Evolutionary conservation across 148 eudicot species (phyloP).

Genomic region (Camellia granthamiana): DNA sequence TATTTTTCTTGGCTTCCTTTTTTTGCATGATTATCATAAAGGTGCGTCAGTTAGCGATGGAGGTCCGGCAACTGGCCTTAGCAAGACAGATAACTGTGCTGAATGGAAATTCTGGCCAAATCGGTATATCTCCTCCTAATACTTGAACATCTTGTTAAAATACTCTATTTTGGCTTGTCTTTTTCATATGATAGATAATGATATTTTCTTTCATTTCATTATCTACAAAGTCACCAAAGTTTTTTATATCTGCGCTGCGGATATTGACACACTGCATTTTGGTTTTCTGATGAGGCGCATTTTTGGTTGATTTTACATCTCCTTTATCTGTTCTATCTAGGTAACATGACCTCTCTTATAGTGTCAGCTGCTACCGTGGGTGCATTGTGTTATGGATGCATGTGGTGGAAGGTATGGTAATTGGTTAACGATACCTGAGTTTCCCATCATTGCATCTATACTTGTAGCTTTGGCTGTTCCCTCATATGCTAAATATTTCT

Average conservation of each 20-base stretch:
- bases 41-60: constrained; percentile 85
- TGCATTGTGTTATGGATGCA: constrained; percentile 87
- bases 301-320: not conserved
- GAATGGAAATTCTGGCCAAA: constrained; percentile 59
- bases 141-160: not conserved
- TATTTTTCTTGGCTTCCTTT: not conserved
- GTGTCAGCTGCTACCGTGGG: constrained; percentile 84
- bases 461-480: not conserved
- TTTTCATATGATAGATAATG: not conserved
- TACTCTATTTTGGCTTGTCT: not conserved
- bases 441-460: not conserved
- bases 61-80: constrained; percentile 70
- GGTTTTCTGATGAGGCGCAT: not conserved
- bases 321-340: constrained; percentile 25
- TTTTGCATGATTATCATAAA: constrained; percentile 17
- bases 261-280: not conserved
- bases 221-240: not conserved
- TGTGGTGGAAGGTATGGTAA: constrained; percentile 95
- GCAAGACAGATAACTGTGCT: constrained; percentile 70
- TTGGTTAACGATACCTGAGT: not conserved
- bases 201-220: not conserved
- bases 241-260: not conserved
- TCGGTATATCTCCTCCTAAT: constrained; percentile 27
- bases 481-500: not conserved
- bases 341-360: constrained; percentile 45